Evolutionary conservation across 768 basidiomycete species (phyloP).

Genomic region (Collybia mongolica): DNA sequence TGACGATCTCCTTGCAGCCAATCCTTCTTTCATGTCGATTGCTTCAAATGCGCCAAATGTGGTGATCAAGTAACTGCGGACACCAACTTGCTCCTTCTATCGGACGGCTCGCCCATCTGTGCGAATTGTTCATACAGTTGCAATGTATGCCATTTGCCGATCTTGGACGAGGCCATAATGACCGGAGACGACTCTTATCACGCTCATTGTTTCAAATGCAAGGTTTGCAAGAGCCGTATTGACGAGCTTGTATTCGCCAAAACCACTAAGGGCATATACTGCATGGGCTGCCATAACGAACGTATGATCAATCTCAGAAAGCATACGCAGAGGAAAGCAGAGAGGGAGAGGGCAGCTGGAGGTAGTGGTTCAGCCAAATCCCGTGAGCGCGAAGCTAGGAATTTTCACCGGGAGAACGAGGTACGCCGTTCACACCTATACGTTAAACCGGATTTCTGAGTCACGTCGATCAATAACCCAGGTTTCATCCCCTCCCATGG

Average conservation of each 20-base stretch:
- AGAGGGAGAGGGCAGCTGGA: slow-evolving; percentile 41
- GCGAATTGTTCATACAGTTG: slow-evolving; percentile 93
- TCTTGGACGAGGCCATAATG: slow-evolving; percentile 99
- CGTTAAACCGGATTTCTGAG: not conserved
- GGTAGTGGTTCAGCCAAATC: slow-evolving; percentile 41
- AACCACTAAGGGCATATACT: slow-evolving; percentile 97
- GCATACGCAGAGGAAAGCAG: slow-evolving; percentile 86
- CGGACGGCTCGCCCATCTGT: slow-evolving; percentile 97
- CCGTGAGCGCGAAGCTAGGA: slow-evolving; percentile 37
- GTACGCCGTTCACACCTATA: slow-evolving; percentile 31
- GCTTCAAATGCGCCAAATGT: slow-evolving; percentile 98
- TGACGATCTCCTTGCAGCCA: slow-evolving; percentile 46
- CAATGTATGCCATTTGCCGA: slow-evolving; percentile 91
- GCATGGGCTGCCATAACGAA: slow-evolving; percentile 98
- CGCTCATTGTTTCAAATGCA: slow-evolving; percentile 98
- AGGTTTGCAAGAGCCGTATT: slow-evolving; percentile 90
- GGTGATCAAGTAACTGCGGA: slow-evolving; percentile 90
- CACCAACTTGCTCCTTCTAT: slow-evolving; percentile 94
- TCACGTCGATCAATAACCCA: slow-evolving; percentile 6
- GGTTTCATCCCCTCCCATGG: slow-evolving; percentile 9
- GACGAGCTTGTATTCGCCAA: slow-evolving; percentile 99
- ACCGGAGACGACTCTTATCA: slow-evolving; percentile 99
- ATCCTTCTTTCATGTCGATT: slow-evolving; percentile 93
- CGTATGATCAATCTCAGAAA: slow-evolving; percentile 91
- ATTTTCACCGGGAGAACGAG: slow-evolving; percentile 35